Base-by-base conservation (phyloP, 208 protist genomes). In the Crithidia fasciculata region DNA sequence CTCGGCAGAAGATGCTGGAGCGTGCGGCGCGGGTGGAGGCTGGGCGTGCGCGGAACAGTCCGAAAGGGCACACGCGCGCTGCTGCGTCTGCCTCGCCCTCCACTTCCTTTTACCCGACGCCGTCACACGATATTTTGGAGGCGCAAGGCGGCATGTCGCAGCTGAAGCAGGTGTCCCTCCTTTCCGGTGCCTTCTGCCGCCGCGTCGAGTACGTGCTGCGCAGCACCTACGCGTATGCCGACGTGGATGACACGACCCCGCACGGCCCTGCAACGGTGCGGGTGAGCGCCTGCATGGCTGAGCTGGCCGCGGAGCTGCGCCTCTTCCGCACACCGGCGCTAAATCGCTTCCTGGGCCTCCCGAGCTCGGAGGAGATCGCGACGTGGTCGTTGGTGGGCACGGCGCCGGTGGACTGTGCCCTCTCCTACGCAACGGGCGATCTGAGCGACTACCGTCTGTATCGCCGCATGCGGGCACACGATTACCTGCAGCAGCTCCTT, bases 401-500 rank as follows among this genome's bases (percentile, higher is more conserved):
- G 9, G 28, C 58, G 41, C 55, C 79, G 2, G 77, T 69, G 49
- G 76, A 75, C 50, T 64, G 60, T 57, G 44, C 65, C 8, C 43
- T 89, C 47, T 69, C 76, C 10, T 93, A 93, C 63, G 85, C 81
- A 15, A 66, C 83, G 4, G 85, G 83, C 4, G 88, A 88, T 60
- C 69, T 89, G 12, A 72, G 79, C 44, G 81, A 86, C 45, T 84
- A 88, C 71, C 68, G 74, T 45, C 55, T 71, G 13, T 72, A 72
- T 39, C 81, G 78, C 41, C 69, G 76, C 41, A 50, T 72, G 12
- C 59, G 78, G 4, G 75, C 66, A 3, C 72, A 72, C 39, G 73
- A 85, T 49, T 81, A 81, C 28, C 59, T 94, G 37, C 66, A 81
- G 60, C 66, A 80, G 40, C 68, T 85, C 0, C 72, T 86, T 28